Percentiles rank a stretch among this genome's conserved stretches.
Conservation (phyloP, 495 filamentous ascomycete species). For the Aspergillus campestris region DNA sequence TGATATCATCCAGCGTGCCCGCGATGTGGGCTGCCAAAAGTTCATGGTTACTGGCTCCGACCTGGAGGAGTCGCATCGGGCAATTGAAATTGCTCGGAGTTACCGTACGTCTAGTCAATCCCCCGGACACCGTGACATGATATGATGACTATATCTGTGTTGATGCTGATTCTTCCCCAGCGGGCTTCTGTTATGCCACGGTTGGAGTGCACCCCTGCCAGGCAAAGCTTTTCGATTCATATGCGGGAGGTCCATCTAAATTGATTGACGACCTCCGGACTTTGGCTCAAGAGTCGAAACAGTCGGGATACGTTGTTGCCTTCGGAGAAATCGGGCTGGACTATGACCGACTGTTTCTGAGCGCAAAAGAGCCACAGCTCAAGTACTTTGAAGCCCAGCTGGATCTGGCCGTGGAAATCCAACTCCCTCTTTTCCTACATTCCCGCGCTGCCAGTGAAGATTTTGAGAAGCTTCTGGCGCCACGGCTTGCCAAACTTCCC, state of each 20-base stretch:
- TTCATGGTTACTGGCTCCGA: conserved; percentile 93
- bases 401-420: conserved; percentile 66
- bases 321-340: conserved; percentile 96
- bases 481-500: conserved; percentile 48
- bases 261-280: conserved; percentile 52
- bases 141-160: background rate
- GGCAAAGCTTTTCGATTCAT: conserved; percentile 56
- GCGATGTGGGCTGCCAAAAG: conserved; percentile 70
- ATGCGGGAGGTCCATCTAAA: conserved; percentile 46
- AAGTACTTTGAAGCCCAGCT: conserved; percentile 78
- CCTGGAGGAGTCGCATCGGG: conserved; percentile 65
- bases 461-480: conserved; percentile 58
- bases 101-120: conserved; percentile 49
- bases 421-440: conserved; percentile 83
- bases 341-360: conserved; percentile 83
- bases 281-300: conserved; percentile 42
- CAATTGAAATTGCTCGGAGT: conserved; percentile 60
- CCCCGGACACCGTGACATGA: background rate
- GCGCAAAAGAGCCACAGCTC: conserved; percentile 65
- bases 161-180: conserved; percentile 28
- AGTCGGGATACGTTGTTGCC: conserved; percentile 53
- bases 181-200: conserved; percentile 76
- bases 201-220: conserved; percentile 90
- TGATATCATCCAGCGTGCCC: conserved; percentile 66
- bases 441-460: conserved; percentile 76